Percentiles rank a stretch among this genome's conserved stretches.
Evolutionary conservation across 148 eudicot species (phyloP).

Genomic region (Drosera capensis): DNA sequence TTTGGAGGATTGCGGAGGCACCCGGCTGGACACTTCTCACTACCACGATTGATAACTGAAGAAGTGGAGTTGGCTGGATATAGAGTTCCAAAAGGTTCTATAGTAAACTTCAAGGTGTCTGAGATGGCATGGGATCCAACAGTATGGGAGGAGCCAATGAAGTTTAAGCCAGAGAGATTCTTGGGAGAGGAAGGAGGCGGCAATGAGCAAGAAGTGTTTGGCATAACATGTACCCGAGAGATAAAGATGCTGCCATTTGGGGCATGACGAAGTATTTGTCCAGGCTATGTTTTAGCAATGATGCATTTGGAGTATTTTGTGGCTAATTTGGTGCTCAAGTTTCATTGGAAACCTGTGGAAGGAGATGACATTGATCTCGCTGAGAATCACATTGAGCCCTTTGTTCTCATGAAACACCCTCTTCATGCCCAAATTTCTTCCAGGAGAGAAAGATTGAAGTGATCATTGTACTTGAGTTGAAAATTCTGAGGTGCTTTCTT

Average conservation of each 20-base stretch:
- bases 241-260: constrained; percentile 68
- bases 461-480: too few species aligned
- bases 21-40: constrained; percentile 40
- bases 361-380: constrained; percentile 38
- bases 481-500: too few species aligned
- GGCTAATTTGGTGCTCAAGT: constrained; percentile 40
- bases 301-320: constrained; percentile 49
- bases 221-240: constrained; percentile 32
- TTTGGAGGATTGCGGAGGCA: constrained; percentile 41
- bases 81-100: constrained; percentile 20
- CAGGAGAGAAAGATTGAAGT: too few species aligned
- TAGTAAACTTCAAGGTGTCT: constrained; percentile 39
- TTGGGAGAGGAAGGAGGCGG: constrained; percentile 1
- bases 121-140: constrained; percentile 41
- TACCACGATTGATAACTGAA: constrained; percentile 26
- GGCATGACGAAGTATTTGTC: constrained; percentile 53
- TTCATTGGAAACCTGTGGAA: constrained; percentile 24
- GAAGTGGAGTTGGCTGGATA: constrained; percentile 33
- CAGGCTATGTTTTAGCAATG: constrained; percentile 32
- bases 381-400: constrained; percentile 26
- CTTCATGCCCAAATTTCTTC: constrained; percentile 20
- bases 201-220: constrained; percentile 14
- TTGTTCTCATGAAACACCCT: constrained; percentile 43
- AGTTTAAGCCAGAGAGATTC: constrained; percentile 46
- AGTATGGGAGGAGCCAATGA: constrained; percentile 52